Evolutionary conservation across 2,329 filamentous ascomycete species (phyloP), one percentile per base, ranked within the genome.

Genomic region (Rhexocercosporidium sp.): DNA sequence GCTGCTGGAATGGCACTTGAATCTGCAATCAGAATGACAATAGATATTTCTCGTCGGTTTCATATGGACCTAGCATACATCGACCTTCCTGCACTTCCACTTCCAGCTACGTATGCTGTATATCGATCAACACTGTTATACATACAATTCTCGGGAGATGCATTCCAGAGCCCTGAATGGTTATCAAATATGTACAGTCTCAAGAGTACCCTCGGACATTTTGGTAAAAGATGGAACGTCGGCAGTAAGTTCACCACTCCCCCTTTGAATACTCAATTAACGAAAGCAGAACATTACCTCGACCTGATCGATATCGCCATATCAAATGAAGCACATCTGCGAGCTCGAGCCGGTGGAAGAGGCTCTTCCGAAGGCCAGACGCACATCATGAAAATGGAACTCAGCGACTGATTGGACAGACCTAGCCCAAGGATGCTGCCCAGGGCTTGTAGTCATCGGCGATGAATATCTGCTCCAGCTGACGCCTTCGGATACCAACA

Each of bases 401-500:
- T 56, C 20, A 31, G 34, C 14, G 63, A 62, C 1, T 60, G 37
- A 49, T 60, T 27, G 27, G 20, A n/a, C 11, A 51, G 12, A 11
- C 18, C 53, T 53, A 59, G 14, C 59, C 62, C 56, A 51, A 79
- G 2, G 78, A 79, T 14, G 79, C 73, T 12, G 75, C 79, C 84
- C 83, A 85, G 1, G 84, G 78, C 70, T 82, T 75, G 71, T 86
- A 86, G 2, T 73, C 78, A 0, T 81, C 77, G 3, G 73, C 71
- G 66, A 80, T 74, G 71, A 85, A 81, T 22, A 84, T 75, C 64
- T 78, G 76, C 71, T 85, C 81, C 64, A 86, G 70, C 65, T 84
- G 81, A 31, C 84, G 77, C 61, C 84, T 79, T 47, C 84, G 76
- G 7, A 86, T 81, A 0, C 85, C 84, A 12, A 86, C 79, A 73